Evolutionary conservation across 306 rosid genomes (phyloP).

Genomic region (Pterocarpus macrocarpus): DNA sequence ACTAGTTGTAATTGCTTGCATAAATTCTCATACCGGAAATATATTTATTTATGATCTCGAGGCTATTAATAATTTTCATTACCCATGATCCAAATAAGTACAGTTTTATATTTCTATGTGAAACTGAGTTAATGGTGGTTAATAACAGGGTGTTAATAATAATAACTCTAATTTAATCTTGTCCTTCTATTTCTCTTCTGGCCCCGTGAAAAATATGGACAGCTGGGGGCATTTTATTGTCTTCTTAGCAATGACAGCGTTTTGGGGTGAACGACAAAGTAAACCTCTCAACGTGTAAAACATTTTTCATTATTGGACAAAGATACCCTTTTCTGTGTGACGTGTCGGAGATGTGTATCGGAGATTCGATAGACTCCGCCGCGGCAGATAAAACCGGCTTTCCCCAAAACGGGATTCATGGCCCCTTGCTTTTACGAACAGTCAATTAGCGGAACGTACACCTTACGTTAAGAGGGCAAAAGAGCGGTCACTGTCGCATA

Average conservation of each 20-base stretch:
- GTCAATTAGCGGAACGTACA: slow-evolving; percentile 46
- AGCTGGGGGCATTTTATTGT: background rate
- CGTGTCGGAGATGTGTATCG: background rate
- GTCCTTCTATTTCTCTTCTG: slow-evolving; percentile 6
- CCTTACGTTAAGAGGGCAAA: slow-evolving; percentile 47
- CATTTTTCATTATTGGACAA: background rate
- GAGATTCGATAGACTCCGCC: background rate
- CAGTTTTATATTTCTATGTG: background rate
- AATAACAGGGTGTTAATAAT: slow-evolving; percentile 14
- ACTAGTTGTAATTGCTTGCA: slow-evolving; percentile 26
- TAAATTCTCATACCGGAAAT: background rate
- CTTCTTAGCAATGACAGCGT: background rate
- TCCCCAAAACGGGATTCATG: slow-evolving; percentile 29
- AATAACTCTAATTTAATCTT: slow-evolving; percentile 25
- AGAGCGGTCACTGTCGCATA: background rate
- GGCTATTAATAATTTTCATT: slow-evolving; percentile 8
- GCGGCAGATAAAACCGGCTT: slow-evolving; percentile 36
- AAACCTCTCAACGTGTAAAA: slow-evolving; percentile 16
- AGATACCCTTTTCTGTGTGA: background rate
- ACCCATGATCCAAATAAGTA: background rate
- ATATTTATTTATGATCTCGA: slow-evolving; percentile 2
- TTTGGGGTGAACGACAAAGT: background rate
- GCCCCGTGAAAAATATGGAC: slow-evolving; percentile 4
- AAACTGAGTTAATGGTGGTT: background rate
- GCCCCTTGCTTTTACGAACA: slow-evolving; percentile 45